phyloP scores from a whole-genome alignment of 2,329 filamentous ascomycete species.

The Akanthomyces dipterigenus region DNA sequence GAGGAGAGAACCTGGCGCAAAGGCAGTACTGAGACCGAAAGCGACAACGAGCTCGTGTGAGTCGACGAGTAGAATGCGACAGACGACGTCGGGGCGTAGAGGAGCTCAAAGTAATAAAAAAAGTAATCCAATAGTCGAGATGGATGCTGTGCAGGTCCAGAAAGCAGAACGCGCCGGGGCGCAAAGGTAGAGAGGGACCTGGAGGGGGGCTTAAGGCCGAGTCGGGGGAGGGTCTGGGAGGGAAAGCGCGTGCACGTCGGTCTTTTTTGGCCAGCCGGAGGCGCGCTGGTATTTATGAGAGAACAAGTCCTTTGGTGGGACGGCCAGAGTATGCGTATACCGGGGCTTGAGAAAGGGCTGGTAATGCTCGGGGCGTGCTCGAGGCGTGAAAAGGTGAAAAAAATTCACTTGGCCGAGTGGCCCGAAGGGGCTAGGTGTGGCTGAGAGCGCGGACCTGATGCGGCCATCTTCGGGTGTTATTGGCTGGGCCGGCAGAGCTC shows the following conservation, averaged over 20 bases:
- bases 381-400: slow-evolving; percentile 15
- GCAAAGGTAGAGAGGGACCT: slow-evolving; percentile 3
- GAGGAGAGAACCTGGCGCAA: not conserved
- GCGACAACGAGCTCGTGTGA: slow-evolving; percentile 5
- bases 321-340: slow-evolving; percentile 31
- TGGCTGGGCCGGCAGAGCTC: not conserved
- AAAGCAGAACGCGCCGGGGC: slow-evolving; percentile 7
- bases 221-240: slow-evolving; percentile 30
- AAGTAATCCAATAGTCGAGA: not conserved
- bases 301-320: slow-evolving; percentile 29
- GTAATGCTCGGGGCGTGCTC: slow-evolving; percentile 11
- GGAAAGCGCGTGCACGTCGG: slow-evolving; percentile 42
- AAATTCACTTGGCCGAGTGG: slow-evolving; percentile 30
- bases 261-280: slow-evolving; percentile 36
- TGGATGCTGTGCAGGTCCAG: not conserved
- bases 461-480: not conserved
- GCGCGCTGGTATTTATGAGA: slow-evolving; percentile 42
- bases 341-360: slow-evolving; percentile 28
- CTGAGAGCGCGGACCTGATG: not conserved
- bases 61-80: not conserved
- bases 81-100: slow-evolving; percentile 10
- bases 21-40: not conserved
- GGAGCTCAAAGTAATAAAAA: not conserved
- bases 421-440: slow-evolving; percentile 5
- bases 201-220: slow-evolving; percentile 9